Base-by-base conservation (phyloP, 345 rosid species). In the Melastoma malabathricum region DNA sequence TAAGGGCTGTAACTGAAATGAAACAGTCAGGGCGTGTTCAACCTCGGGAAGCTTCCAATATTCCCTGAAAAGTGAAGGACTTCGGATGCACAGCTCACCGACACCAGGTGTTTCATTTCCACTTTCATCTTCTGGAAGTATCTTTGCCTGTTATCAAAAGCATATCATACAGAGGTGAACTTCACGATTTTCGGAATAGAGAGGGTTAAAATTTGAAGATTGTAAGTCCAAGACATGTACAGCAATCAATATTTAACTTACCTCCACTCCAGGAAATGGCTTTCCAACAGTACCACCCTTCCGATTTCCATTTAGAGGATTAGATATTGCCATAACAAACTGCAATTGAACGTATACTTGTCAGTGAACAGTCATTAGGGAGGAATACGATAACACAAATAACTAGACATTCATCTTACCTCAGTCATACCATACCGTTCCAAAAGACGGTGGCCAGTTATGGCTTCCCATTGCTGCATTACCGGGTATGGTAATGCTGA, bases 381-480 rank as follows among this genome's bases (percentile, higher is more conserved):
- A 27, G 6, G 6, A 27, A 27, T 27, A 27, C 31, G 31, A 27
- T 15, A 13, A 50, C 62, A 34, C 19, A 19, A 34, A 39, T 47
- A 23, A 47, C 58, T 27, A 3, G 31, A 27, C 31, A 27, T 27
- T 27, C 31, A 27, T 27, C 71, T 69, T 56, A 76, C 98, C 78
- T 92, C 98, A 38, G 98, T 87, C 98, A 92, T 92, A 57, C 98
- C 98, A 58, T 87, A 92, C 64, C 98, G 78, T 71, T 92, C 98
- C 75, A 92, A 66, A 55, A 92, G 97, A 55, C 90, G 79, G 52
- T 92, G 97, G 25, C 95, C 94, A 16, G 98, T 92, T 68, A 92
- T 87, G 50, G 68, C 63, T 73, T 92, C 98, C 98, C 98, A 92
- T 60, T 67, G 78, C 60, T 81, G 83, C 97, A 92, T 84, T 67